Evolutionary conservation across 805 yeast species (phyloP).

Genomic region (Vanderwaltozyma verrucispora): DNA sequence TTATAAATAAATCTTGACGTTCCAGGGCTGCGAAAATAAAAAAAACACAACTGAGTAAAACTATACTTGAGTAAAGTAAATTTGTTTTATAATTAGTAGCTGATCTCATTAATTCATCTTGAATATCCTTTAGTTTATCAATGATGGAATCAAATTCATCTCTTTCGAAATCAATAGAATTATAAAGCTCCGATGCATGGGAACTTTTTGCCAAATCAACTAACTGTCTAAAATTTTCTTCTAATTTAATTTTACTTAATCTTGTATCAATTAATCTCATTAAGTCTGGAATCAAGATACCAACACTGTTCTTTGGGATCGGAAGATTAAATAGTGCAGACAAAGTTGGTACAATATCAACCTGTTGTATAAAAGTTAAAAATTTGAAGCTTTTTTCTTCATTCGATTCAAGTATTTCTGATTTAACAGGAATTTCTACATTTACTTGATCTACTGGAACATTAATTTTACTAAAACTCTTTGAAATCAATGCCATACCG

Average conservation of each 20-base stretch:
- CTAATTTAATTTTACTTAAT: constrained; percentile 24
- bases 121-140: constrained; percentile 37
- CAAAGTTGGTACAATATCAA: constrained; percentile 88
- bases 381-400: constrained; percentile 40
- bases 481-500: constrained; percentile 61
- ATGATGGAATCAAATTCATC: constrained; percentile 16
- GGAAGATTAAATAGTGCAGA: constrained; percentile 77
- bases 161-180: constrained; percentile 1
- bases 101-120: constrained; percentile 40
- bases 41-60: constrained; percentile 13
- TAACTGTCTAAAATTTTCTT: constrained; percentile 51
- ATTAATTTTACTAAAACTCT: constrained; percentile 35
- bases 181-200: constrained; percentile 2
- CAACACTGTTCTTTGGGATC: constrained; percentile 81
- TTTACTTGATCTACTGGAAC: constrained; percentile 9
- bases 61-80: constrained; percentile 32
- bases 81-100: constrained; percentile 65
- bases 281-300: constrained; percentile 53
- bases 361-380: constrained; percentile 59
- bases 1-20: neutral
- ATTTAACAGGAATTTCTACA: constrained; percentile 9
- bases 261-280: constrained; percentile 39
- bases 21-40: constrained; percentile 1
- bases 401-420: constrained; percentile 28
- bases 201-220: constrained; percentile 22